phyloP scores from a whole-genome alignment of 2,329 filamentous ascomycete genomes.

The Zymoseptoria crescenta region DNA sequence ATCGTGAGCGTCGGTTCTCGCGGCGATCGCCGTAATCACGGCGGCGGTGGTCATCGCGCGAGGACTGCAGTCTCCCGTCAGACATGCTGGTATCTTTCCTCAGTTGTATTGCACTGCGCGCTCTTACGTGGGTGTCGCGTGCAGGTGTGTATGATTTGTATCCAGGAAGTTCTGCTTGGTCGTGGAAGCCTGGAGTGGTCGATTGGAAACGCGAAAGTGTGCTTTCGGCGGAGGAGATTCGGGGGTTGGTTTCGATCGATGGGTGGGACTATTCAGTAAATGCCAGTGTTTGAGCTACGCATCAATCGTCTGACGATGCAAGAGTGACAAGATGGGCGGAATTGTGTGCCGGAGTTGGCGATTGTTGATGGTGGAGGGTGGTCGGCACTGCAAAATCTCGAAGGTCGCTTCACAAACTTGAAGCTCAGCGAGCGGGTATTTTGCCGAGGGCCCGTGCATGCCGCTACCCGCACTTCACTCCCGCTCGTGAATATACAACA shows the following conservation, averaged over 20 bases:
- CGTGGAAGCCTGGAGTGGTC: background rate
- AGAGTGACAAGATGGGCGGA: background rate
- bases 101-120: conserved; percentile 15
- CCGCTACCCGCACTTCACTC: background rate
- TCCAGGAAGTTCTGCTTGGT: background rate
- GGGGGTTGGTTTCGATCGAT: background rate
- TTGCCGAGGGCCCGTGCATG: background rate
- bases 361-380: background rate
- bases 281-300: background rate
- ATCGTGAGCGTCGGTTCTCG: conserved; percentile 68
- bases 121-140: conserved; percentile 21
- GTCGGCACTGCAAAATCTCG: background rate
- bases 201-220: background rate
- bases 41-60: conserved; percentile 37
- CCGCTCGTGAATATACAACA: background rate
- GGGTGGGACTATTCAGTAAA: background rate
- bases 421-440: background rate
- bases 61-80: conserved; percentile 35
- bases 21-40: conserved; percentile 46
- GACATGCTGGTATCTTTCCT: conserved; percentile 25
- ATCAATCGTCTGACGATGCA: background rate
- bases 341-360: background rate
- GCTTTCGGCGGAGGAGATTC: background rate
- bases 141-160: background rate
- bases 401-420: background rate